These are phyloP conservation scores for Xanthoparmelia taractica DNA, from an alignment of 495 filamentous ascomycete species.

Conservation along the genomic window DNA sequence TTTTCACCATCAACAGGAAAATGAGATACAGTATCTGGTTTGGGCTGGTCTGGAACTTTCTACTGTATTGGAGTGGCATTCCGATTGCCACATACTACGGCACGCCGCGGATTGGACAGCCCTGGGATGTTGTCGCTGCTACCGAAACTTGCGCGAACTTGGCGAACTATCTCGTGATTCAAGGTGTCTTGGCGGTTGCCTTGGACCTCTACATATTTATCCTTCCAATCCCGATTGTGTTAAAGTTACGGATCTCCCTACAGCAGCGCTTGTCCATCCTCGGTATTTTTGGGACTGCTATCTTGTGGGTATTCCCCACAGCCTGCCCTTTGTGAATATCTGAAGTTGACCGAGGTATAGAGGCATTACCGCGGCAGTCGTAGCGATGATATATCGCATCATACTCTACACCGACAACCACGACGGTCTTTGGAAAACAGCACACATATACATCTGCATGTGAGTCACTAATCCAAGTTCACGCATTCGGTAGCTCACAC, in stretches of 20 bases:
- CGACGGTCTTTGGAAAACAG: too few relatives aligned
- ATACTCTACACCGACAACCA: background rate
- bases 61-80: conserved; percentile 5
- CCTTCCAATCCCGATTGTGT: conserved; percentile 31
- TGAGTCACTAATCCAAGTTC: too few relatives aligned
- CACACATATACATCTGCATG: too few relatives aligned
- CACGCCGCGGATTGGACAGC: background rate
- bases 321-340: too few relatives aligned
- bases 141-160: background rate
- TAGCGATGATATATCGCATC: conserved; percentile 7
- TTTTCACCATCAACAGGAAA: conserved; percentile 21
- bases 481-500: too few relatives aligned
- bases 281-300: conserved; percentile 12
- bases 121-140: background rate
- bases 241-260: conserved; percentile 23
- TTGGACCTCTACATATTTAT: conserved; percentile 31
- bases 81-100: background rate
- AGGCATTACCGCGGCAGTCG: conserved; percentile 8
- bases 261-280: conserved; percentile 22
- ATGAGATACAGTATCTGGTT: conserved; percentile 26
- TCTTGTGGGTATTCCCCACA: conserved; percentile 2
- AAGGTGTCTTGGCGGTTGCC: conserved; percentile 25
- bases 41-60: conserved; percentile 25
- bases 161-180: background rate
- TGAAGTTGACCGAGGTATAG: background rate